These are phyloP conservation scores for Circinella minor DNA, from an alignment of 371 early-diverging fungal genomes.

Conservation along the genomic window DNA sequence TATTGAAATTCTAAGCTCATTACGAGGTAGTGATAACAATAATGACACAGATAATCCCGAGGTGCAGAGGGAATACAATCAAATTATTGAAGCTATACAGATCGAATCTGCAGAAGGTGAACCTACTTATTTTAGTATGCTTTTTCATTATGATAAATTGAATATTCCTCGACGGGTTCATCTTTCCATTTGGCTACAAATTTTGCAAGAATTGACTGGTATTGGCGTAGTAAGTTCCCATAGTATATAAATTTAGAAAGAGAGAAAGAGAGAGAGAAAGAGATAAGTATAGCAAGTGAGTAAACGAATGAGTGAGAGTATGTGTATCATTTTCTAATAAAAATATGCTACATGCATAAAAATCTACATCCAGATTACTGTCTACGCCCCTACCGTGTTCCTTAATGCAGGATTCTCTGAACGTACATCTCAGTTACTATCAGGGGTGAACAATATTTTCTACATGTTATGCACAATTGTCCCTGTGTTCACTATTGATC, in stretches of 20 bases:
- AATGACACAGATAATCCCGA: conserved; percentile 38
- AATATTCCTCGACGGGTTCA: conserved; percentile 50
- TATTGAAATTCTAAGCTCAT: conserved; percentile 39
- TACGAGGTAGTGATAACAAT: conserved; percentile 33
- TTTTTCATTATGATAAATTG: conserved; percentile 35
- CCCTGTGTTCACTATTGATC: conserved; percentile 42
- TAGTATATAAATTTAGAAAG: not conserved
- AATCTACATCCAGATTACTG: conserved; percentile 29
- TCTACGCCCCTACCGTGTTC: conserved; percentile 45
- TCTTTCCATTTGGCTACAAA: conserved; percentile 45
- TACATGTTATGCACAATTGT: conserved; percentile 44
- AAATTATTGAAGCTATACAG: conserved; percentile 32
- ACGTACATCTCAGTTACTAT: conserved; percentile 38
- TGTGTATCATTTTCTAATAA: too few species aligned
- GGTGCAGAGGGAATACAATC: conserved; percentile 38
- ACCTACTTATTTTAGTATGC: conserved; percentile 42
- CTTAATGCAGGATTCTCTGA: conserved; percentile 35
- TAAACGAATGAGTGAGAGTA: too few species aligned
- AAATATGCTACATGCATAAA: too few species aligned
- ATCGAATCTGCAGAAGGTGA: conserved; percentile 36
- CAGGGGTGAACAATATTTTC: conserved; percentile 41
- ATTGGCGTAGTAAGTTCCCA: conserved; percentile 30
- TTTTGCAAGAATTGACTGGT: conserved; percentile 45
- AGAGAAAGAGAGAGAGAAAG: too few species aligned
- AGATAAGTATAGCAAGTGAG: too few species aligned